Percentiles rank a stretch among this genome's conserved stretches.
phyloP scores from a whole-genome alignment of 257 asterid genomes.

The Penstemon davidsonii region DNA sequence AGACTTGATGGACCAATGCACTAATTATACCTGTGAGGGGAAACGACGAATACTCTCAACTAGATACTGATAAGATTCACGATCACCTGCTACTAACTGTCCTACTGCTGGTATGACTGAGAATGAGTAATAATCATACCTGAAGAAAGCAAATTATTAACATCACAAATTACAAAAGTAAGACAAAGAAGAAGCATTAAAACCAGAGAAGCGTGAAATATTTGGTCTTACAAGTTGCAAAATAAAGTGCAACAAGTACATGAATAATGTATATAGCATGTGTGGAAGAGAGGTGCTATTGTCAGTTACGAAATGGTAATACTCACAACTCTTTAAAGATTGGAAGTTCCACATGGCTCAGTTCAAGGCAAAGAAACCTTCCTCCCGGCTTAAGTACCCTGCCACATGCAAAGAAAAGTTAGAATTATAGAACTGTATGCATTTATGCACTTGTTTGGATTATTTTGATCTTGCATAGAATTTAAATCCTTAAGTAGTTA shows the following conservation, averaged over 20 bases:
- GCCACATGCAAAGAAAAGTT: constrained; percentile 20
- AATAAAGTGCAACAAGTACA: constrained; percentile 6
- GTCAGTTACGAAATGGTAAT: constrained; percentile 12
- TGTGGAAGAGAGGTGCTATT: constrained; percentile 7
- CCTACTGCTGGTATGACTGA: constrained; percentile 83
- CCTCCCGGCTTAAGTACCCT: constrained; percentile 97
- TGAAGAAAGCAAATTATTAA: constrained; percentile 32
- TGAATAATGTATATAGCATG: constrained; percentile 3
- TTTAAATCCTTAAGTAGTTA: too few species aligned
- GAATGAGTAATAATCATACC: constrained; percentile 92
- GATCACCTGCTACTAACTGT: constrained; percentile 83
- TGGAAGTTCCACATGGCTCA: constrained; percentile 85
- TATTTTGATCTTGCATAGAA: too few species aligned
- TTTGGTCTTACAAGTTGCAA: not conserved
- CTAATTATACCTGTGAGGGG: constrained; percentile 69
- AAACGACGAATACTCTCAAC: constrained; percentile 90
- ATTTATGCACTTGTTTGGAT: too few species aligned
- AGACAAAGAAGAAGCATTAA: not conserved
- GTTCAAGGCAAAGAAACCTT: constrained; percentile 94
- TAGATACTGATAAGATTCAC: constrained; percentile 79
- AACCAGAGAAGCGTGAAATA: not conserved
- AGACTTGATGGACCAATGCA: not conserved
- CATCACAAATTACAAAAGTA: constrained; percentile 4
- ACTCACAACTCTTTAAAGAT: constrained; percentile 78
- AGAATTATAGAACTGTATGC: too few species aligned